Evolutionary conservation across 805 yeast genomes (phyloP).

Genomic region (Yarrowia sp.): DNA sequence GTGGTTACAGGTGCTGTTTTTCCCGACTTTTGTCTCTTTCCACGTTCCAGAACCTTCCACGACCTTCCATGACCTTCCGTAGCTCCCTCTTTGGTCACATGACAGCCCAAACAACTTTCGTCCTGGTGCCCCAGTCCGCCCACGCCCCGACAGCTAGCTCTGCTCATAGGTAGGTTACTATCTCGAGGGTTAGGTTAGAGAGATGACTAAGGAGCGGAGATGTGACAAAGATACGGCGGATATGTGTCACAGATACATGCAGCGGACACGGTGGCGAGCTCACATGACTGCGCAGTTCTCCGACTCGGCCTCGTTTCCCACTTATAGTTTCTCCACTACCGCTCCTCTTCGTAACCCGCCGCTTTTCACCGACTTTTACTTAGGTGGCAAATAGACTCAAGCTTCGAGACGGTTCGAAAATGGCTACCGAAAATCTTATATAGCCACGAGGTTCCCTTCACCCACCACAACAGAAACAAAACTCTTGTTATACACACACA

Average conservation of each 20-base stretch:
- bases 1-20: no score
- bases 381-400: conserved; percentile 37
- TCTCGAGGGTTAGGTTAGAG: conserved; percentile 28
- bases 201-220: conserved; percentile 13
- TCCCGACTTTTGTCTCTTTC: no score
- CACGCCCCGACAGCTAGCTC: conserved; percentile 20
- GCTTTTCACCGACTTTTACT: neutral
- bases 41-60: no score
- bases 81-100: neutral
- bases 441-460: conserved; percentile 19
- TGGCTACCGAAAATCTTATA: conserved; percentile 35
- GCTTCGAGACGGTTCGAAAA: conserved; percentile 37
- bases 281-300: neutral
- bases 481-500: conserved; percentile 5
- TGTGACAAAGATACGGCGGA: neutral
- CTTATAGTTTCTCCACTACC: no score
- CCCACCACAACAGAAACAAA: neutral
- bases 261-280: no score
- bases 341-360: neutral
- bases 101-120: neutral
- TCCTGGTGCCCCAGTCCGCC: conserved; percentile 18
- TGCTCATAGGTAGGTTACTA: neutral
- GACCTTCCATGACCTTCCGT: neutral
- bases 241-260: no score
- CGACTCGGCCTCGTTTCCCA: neutral